Conservation (phyloP, 306 rosid species). For the Trifolium fragiferum region DNA sequence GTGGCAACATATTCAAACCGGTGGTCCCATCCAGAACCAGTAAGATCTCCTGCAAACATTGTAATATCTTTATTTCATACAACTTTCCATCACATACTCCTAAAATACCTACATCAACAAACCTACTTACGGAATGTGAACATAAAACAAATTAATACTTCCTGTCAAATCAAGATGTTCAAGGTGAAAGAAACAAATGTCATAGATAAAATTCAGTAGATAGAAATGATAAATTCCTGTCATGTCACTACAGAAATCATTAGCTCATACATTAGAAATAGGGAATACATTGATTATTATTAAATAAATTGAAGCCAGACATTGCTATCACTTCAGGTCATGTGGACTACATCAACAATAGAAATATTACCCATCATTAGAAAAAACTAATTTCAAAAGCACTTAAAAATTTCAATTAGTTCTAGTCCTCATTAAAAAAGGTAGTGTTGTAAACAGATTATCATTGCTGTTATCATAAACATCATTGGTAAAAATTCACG, state of each 20-base stretch:
- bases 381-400: neutral
- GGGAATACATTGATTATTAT: neutral
- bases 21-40: slow-evolving; percentile 97
- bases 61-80: slow-evolving; percentile 8
- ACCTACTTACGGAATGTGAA: neutral
- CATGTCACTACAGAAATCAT: slow-evolving; percentile 2
- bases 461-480: neutral
- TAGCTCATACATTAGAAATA: neutral
- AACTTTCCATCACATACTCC: slow-evolving; percentile 3
- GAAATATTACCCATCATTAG: neutral
- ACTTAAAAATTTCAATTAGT: neutral
- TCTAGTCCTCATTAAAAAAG: neutral
- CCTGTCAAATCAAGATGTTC: slow-evolving; percentile 1
- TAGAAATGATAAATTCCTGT: slow-evolving; percentile 2
- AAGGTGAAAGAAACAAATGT: slow-evolving; percentile 13
- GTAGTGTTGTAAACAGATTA: neutral
- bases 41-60: slow-evolving; percentile 79
- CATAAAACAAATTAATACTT: neutral
- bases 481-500: neutral
- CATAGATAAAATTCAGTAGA: neutral
- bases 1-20: slow-evolving; percentile 98
- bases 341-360: slow-evolving; percentile 3
- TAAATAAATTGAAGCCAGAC: slow-evolving; percentile 12
- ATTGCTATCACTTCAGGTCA: neutral
- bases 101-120: neutral